These are phyloP conservation scores for Tanacetum coccineum DNA, from an alignment of 129 eudicot genomes.

Conservation along the genomic window DNA sequence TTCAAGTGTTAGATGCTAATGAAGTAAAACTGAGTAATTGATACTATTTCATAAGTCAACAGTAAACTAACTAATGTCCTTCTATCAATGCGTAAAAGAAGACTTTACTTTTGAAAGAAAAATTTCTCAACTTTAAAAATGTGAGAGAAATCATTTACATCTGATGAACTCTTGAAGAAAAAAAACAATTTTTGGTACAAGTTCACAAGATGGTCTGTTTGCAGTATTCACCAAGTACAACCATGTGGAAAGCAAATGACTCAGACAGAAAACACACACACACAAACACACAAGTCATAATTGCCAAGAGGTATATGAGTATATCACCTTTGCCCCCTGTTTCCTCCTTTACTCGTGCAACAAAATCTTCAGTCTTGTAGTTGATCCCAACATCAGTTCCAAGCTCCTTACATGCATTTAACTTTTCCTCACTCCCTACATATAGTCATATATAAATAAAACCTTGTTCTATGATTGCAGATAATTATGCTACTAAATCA, in stretches of 20 bases:
- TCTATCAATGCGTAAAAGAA: conserved; percentile 4
- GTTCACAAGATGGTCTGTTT: neutral
- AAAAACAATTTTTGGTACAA: too few relatives aligned
- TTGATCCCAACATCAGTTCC: conserved; percentile 96
- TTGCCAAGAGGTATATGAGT: too few relatives aligned
- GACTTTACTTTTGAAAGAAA: neutral
- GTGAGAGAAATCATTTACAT: too few relatives aligned
- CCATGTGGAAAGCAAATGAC: neutral
- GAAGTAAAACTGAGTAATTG: neutral
- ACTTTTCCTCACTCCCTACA: conserved; percentile 86
- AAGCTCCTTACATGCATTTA: conserved; percentile 76
- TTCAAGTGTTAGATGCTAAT: conserved; percentile 9
- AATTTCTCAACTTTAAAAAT: neutral
- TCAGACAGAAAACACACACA: too few relatives aligned
- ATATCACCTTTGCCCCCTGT: too few relatives aligned
- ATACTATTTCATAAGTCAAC: neutral
- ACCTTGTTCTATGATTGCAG: neutral
- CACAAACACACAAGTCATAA: too few relatives aligned
- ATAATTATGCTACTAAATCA: conserved; percentile 2
- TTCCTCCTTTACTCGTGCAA: conserved; percentile 92
- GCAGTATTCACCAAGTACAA: neutral
- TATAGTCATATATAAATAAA: neutral
- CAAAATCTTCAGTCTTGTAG: conserved; percentile 94
- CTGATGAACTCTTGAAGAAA: too few relatives aligned
- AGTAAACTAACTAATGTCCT: too few relatives aligned